Conservation (phyloP, 768 basidiomycete genomes). For the Pisolithus microcarpus region DNA sequence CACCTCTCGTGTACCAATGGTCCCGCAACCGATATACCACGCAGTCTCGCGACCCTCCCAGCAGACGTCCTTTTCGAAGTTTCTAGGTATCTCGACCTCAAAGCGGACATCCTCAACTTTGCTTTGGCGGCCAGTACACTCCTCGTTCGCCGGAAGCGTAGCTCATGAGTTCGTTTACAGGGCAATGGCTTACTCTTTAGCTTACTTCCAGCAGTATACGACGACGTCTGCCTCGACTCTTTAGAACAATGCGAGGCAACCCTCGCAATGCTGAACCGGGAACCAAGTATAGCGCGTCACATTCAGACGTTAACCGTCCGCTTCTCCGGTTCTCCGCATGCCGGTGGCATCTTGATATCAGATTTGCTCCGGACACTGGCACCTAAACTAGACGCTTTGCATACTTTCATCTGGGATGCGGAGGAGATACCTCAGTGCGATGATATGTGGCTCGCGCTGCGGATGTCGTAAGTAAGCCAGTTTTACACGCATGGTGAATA, state of each 20-base stretch:
- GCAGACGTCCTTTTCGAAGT: conserved; percentile 65
- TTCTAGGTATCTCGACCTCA: conserved; percentile 44
- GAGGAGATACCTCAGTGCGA: conserved; percentile 59
- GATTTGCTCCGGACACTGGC: conserved; percentile 46
- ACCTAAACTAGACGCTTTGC: conserved; percentile 53
- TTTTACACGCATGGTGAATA: background rate
- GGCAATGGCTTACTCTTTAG: conserved; percentile 46
- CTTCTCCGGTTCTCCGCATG: conserved; percentile 20
- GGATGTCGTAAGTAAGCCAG: conserved; percentile 44
- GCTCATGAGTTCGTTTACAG: conserved; percentile 26
- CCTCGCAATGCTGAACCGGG: conserved; percentile 52
- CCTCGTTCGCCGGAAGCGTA: background rate
- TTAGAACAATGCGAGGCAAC: conserved; percentile 56
- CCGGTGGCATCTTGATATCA: conserved; percentile 34
- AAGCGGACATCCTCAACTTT: conserved; percentile 51
- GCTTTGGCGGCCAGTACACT: conserved; percentile 47
- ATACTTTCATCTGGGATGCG: conserved; percentile 64
- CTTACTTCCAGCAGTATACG: conserved; percentile 55
- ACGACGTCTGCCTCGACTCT: conserved; percentile 46
- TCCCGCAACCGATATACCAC: background rate
- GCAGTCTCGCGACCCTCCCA: conserved; percentile 29
- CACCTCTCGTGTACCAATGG: too few species aligned
- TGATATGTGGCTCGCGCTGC: conserved; percentile 73
- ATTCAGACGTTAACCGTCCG: conserved; percentile 51
- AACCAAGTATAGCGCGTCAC: conserved; percentile 58